phyloP scores from a whole-genome alignment of 495 filamentous ascomycete species.

The Daldinia concentrica region DNA sequence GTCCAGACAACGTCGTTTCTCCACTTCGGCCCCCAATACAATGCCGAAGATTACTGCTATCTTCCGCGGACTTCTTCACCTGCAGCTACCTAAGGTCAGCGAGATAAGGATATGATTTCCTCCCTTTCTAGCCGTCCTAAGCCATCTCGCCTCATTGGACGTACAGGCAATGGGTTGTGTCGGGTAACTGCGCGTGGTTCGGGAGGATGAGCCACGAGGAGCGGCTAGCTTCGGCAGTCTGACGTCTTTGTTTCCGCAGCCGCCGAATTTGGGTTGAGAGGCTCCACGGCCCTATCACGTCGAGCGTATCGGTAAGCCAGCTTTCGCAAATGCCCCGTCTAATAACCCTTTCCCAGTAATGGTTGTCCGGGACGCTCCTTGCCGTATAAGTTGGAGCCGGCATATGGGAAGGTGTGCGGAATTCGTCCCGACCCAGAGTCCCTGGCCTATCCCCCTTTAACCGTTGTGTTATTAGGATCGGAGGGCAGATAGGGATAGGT shows the following conservation, averaged over 20 bases:
- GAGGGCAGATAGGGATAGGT: neutral
- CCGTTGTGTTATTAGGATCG: neutral
- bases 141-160: conserved; percentile 30
- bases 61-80: conserved; percentile 17
- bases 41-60: conserved; percentile 23
- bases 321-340: neutral
- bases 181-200: conserved; percentile 12
- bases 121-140: conserved; percentile 37
- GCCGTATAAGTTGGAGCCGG: neutral
- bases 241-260: conserved; percentile 33
- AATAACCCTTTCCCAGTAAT: neutral
- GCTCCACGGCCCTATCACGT: conserved; percentile 5
- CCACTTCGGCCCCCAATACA: conserved; percentile 33
- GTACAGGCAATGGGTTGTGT: conserved; percentile 22
- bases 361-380: neutral
- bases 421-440: conserved; percentile 32
- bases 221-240: conserved; percentile 43
- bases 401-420: conserved; percentile 24
- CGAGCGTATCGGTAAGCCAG: neutral
- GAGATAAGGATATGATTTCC: conserved; percentile 3
- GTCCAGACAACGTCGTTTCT: conserved; percentile 9
- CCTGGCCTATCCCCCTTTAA: conserved; percentile 25
- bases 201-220: neutral
- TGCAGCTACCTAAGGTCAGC: conserved; percentile 20
- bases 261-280: neutral